Evolutionary conservation across 768 basidiomycete species (phyloP).

Genomic region (Leccinum subtestaceum): DNA sequence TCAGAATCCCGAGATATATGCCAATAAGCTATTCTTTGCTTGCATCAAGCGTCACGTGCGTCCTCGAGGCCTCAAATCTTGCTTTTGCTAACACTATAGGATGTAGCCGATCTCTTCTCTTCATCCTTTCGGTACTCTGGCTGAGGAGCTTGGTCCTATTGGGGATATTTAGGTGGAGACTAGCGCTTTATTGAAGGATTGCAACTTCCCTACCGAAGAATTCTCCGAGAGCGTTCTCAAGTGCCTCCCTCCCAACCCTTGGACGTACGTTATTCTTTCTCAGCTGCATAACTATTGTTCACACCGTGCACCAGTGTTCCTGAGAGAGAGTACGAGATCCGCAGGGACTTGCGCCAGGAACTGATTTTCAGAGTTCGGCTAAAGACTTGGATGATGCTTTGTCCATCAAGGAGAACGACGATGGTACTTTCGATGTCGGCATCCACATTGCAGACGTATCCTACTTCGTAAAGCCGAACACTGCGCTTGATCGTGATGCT

Average conservation of each 20-base stretch:
- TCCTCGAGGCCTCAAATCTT: conserved; percentile 17
- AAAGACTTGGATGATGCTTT: conserved; percentile 95
- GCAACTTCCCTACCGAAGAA: conserved; percentile 98
- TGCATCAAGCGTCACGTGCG: conserved; percentile 97
- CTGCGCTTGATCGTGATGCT: conserved; percentile 97
- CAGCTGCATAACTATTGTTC: neutral
- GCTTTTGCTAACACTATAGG: conserved; percentile 19
- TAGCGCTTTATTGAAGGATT: conserved; percentile 94
- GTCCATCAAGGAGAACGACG: conserved; percentile 84
- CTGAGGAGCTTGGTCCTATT: conserved; percentile 96
- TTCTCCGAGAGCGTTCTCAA: conserved; percentile 94
- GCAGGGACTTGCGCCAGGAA: conserved; percentile 83
- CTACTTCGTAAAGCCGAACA: conserved; percentile 91
- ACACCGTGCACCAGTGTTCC: conserved; percentile 57
- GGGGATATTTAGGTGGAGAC: conserved; percentile 99
- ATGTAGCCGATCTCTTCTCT: conserved; percentile 86
- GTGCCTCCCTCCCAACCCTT: conserved; percentile 74
- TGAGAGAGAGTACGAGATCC: conserved; percentile 81
- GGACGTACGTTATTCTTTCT: conserved; percentile 57
- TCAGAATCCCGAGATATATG: conserved; percentile 88
- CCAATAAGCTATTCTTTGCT: conserved; percentile 90
- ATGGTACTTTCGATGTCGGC: conserved; percentile 89
- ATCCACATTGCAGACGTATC: conserved; percentile 98
- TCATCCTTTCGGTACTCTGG: conserved; percentile 97
- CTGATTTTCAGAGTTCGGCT: conserved; percentile 81